These are phyloP conservation scores for Hyphopichia pseudoburtonii DNA, from an alignment of 1,139 yeast species.

Conservation along the genomic window DNA sequence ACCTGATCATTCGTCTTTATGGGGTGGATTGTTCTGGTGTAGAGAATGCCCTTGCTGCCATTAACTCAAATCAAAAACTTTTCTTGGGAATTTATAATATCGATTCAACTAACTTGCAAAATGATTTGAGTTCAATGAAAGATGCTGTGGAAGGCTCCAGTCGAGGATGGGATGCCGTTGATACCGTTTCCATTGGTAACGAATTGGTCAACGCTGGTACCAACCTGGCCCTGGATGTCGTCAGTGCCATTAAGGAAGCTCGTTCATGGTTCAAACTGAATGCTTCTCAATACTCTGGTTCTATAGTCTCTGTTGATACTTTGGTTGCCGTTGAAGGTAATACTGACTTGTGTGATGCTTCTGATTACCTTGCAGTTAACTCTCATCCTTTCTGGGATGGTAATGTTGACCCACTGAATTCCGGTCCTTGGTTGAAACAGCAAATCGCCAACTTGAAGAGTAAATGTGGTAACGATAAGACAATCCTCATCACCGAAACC, in stretches of 20 bases:
- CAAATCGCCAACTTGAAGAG: constrained; percentile 67
- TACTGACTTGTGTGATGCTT: constrained; percentile 66
- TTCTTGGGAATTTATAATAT: constrained; percentile 75
- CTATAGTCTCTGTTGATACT: constrained; percentile 77
- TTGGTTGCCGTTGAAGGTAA: constrained; percentile 70
- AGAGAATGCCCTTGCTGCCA: constrained; percentile 58
- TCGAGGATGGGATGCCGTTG: constrained; percentile 71
- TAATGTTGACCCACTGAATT: constrained; percentile 57
- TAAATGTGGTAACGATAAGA: constrained; percentile 62
- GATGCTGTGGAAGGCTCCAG: constrained; percentile 51
- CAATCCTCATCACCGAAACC: constrained; percentile 66
- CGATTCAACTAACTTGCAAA: constrained; percentile 42
- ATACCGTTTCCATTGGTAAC: constrained; percentile 79
- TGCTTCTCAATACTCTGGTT: constrained; percentile 65
- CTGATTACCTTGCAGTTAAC: constrained; percentile 80
- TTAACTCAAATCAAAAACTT: constrained; percentile 59
- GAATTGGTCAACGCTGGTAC: constrained; percentile 71
- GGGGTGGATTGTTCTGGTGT: constrained; percentile 82
- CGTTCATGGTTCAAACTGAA: constrained; percentile 51
- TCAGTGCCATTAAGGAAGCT: constrained; percentile 54
- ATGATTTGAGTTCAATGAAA: constrained; percentile 52
- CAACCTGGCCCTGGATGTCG: constrained; percentile 60
- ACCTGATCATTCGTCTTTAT: constrained; percentile 68
- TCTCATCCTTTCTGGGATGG: constrained; percentile 84
- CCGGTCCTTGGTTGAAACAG: constrained; percentile 69